Conservation (phyloP, 2,329 filamentous ascomycete genomes). For the Stylonectria norvegica region DNA sequence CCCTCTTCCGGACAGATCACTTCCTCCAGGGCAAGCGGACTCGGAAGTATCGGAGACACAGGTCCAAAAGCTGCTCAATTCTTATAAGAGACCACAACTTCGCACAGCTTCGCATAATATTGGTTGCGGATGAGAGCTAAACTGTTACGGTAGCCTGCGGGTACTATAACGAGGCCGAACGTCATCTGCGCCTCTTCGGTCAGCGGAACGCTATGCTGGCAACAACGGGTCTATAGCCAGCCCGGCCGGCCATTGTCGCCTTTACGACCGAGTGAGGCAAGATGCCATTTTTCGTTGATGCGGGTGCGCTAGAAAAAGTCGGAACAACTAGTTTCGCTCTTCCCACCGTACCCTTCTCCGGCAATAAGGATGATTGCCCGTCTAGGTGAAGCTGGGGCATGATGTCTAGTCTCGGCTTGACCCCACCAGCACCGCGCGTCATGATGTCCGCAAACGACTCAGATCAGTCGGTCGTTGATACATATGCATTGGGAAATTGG, state of each 20-base stretch:
- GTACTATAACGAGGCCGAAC: not conserved
- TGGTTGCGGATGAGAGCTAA: not conserved
- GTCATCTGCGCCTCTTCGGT: conserved; percentile 1
- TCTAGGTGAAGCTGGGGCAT: not conserved
- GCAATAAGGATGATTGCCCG: conserved; percentile 1
- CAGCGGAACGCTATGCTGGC: conserved; percentile 1
- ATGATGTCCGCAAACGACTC: too few relatives aligned
- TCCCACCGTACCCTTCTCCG: conserved; percentile 1
- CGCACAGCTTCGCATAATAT: not conserved
- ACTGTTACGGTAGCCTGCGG: not conserved
- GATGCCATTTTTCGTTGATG: not conserved
- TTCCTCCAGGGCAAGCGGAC: conserved; percentile 1
- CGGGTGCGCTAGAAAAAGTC: not conserved
- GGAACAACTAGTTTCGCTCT: conserved; percentile 2
- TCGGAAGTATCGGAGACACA: not conserved
- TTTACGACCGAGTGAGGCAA: conserved; percentile 1
- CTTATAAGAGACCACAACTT: not conserved
- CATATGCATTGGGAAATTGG: too few relatives aligned
- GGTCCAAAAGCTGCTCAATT: not conserved
- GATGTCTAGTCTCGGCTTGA: conserved; percentile 3
- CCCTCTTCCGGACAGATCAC: conserved; percentile 3
- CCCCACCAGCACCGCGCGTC: not conserved
- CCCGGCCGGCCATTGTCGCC: conserved; percentile 1
- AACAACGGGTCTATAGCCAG: conserved; percentile 1
- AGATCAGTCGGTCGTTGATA: too few relatives aligned